Base-by-base conservation (phyloP, 768 basidiomycete species). In the Mrakia frigida region DNA sequence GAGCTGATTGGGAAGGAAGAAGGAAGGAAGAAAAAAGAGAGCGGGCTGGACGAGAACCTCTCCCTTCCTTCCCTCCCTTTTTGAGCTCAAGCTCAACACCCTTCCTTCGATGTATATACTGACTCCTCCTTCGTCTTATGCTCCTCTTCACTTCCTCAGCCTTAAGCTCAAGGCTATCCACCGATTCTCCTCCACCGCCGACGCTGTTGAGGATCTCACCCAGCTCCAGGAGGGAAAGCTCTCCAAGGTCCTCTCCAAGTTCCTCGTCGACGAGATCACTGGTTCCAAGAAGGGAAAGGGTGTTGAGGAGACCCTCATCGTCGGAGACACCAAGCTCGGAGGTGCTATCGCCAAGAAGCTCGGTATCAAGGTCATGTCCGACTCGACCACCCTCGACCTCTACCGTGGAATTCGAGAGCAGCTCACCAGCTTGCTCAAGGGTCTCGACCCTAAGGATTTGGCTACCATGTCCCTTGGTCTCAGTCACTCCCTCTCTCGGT, bases 391-490 rank as follows among this genome's bases (percentile, higher is more conserved):
- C 74, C 83, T 85, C 70, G 97, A 99, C 79, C 89, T 98, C 31
- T 98, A 94, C 90, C 90, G 94, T 80, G 97, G 97, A 79, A 99
- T 98, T 78, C 88, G 97, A 74, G 87, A 88, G 79, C 97, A 99
- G 84, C 86, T 99, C 73, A 86, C 92, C 25, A 87, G 90, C 3
- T 87, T 99, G 31, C 86, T 99, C 78, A 92, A 95, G 79, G 96
- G 94, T 63, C 85, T 95, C 65, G 92, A 95, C 84, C 92, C 93
- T 10, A 92, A 93, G 82, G 96, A 98, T 85, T 86, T 99, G 79
- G 90, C 94, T 37, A 98, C 95, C 52, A 98, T 99, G 96, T 94
- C 92, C 80, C 86, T 99, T 80, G 97, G 97, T 88, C 87, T 99
- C 78, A 93, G 92, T 84, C 97, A 99, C 86, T 97, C 94, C 74